These are phyloP conservation scores for Rosa lucieae DNA, from an alignment of 306 rosid genomes.

Conservation along the genomic window DNA sequence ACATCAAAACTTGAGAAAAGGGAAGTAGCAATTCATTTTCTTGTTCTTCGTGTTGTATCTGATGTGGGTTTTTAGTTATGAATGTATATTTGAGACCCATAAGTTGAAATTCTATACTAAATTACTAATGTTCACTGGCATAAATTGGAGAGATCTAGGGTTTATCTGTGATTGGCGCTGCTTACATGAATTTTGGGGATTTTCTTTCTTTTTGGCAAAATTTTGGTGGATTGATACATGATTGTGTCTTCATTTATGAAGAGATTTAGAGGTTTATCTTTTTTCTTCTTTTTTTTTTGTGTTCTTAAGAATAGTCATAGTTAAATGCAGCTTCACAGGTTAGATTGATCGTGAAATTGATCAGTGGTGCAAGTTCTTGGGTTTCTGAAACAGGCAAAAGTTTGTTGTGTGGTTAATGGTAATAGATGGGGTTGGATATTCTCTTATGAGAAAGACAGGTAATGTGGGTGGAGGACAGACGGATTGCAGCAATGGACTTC, in stretches of 20 bases:
- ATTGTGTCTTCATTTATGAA: constrained; percentile 2
- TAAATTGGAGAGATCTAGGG: constrained; percentile 27
- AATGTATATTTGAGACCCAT: constrained; percentile 30
- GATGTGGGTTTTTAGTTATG: constrained; percentile 24
- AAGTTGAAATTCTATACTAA: constrained; percentile 12
- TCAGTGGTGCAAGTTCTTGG: neutral
- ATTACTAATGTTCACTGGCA: constrained; percentile 7
- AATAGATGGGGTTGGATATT: constrained; percentile 7
- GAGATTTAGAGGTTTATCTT: neutral
- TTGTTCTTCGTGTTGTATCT: constrained; percentile 12
- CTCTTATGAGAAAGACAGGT: constrained; percentile 1
- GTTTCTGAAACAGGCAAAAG: neutral
- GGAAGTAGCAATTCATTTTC: neutral
- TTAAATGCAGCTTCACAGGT: neutral
- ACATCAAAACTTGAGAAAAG: constrained; percentile 30
- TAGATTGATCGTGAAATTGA: neutral
- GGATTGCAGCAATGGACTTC: neutral
- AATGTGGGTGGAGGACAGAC: constrained; percentile 2
- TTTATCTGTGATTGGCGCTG: constrained; percentile 12
- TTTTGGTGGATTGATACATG: neutral
- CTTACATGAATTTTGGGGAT: constrained; percentile 1
- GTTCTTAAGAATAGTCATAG: neutral
- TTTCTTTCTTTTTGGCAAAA: neutral
- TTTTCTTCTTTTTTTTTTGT: neutral
- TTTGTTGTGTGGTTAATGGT: constrained; percentile 6